Percentiles rank a stretch among this genome's conserved stretches.
phyloP scores from a whole-genome alignment of 129 eudicot species.

The Ambrosia trifida region DNA sequence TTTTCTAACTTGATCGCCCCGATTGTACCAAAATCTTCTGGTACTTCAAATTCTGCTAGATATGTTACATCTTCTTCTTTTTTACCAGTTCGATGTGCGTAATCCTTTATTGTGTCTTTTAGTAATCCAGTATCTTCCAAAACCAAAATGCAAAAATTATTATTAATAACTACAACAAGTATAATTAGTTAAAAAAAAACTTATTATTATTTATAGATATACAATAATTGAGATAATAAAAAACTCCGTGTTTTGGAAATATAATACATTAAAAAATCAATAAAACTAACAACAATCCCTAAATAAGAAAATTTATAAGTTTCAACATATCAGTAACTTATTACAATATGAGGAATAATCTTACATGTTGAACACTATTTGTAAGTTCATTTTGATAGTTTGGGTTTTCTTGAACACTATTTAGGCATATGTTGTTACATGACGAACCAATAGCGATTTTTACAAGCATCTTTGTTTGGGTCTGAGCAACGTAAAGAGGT shows the following conservation, averaged over 20 bases:
- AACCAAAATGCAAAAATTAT: not conserved
- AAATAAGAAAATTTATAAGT: not conserved
- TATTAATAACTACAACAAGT: too few species aligned
- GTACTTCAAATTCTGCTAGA: constrained; percentile 42
- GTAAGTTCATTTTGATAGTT: too few species aligned
- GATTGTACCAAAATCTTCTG: constrained; percentile 49
- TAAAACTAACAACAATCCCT: not conserved
- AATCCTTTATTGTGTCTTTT: constrained; percentile 40
- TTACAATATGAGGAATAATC: too few species aligned
- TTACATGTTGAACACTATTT: too few species aligned
- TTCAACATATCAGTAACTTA: too few species aligned
- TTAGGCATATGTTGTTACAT: too few species aligned
- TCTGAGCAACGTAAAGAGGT: too few species aligned
- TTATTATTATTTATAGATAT: too few species aligned
- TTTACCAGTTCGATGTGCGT: constrained; percentile 35
- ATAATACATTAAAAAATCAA: not conserved
- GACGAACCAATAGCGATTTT: too few species aligned
- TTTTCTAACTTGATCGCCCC: constrained; percentile 63
- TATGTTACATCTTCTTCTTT: constrained; percentile 31
- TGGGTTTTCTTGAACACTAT: too few species aligned
- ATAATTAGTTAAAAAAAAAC: too few species aligned
- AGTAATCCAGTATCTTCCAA: constrained; percentile 40
- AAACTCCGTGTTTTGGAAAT: not conserved
- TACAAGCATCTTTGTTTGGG: too few species aligned
- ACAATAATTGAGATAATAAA: not conserved